phyloP scores from a whole-genome alignment of 345 rosid species.

The Eucalyptus virginea region DNA sequence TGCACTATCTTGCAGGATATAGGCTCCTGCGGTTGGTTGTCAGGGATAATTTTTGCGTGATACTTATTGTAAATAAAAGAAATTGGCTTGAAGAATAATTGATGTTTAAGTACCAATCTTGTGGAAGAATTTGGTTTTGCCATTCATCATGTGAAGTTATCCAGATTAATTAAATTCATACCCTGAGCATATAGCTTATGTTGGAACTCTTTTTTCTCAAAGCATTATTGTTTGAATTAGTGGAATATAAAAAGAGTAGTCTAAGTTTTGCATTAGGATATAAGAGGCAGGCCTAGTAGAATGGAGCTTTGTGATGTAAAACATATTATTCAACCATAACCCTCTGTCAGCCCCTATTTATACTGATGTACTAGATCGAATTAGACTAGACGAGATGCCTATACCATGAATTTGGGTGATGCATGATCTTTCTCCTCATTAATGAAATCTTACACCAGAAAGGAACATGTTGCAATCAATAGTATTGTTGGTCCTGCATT shows the following conservation, averaged over 20 bases:
- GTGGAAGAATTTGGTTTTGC: neutral
- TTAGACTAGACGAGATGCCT: neutral
- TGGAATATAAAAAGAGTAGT: neutral
- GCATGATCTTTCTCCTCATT: neutral
- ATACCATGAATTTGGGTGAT: neutral
- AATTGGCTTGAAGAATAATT: neutral
- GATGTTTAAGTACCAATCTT: neutral
- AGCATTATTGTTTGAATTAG: neutral
- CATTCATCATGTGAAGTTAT: neutral
- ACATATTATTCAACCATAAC: neutral
- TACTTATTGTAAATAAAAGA: neutral
- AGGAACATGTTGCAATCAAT: neutral
- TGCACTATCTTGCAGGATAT: neutral
- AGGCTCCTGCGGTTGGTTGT: neutral
- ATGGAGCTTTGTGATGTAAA: neutral
- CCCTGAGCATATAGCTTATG: neutral
- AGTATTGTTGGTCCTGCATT: neutral
- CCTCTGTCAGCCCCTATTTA: neutral
- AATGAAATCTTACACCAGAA: neutral
- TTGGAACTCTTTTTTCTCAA: neutral
- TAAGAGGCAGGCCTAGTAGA: neutral
- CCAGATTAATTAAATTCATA: neutral
- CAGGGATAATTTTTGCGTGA: neutral
- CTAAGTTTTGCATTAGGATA: neutral
- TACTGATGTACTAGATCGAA: neutral